Evolutionary conservation across 164 flowering plant genomes (phyloP), one percentile per base, ranked within the genome.

Genomic region (Platanus orientalis): DNA sequence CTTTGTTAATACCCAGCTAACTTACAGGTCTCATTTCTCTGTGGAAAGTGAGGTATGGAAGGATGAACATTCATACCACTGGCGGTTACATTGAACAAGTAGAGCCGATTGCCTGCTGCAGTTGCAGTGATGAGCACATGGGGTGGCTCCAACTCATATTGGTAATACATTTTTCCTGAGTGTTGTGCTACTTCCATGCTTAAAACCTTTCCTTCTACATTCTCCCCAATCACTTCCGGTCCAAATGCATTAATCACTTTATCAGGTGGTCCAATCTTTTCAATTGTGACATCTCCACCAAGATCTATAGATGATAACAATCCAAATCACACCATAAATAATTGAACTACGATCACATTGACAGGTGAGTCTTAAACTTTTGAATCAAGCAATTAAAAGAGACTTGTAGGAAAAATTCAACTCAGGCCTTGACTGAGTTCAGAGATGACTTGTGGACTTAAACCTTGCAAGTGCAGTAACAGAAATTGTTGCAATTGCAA

Each of bases 61-160:
- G 25, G 19, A 44, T 17, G 50, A 17, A 54, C 13, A 57, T 25
- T 42, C 48, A 7, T 80, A 93, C 97, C 97, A 60, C 54, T 93
- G 61, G 77, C 97, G 29, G 90, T 87, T 29, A 93, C 80, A 58
- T 48, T 79, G 68, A 90, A 90, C 65, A 93, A 59, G 78, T 93
- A 93, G 13, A 93, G 90, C 20, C 98, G 88, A 61, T 93, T 93
- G 49, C 98, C 98, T 24, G 98, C 98, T 20, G 98, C 98, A 54
- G 98, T 93, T 24, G 97, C 94, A n/a, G 94, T 89, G 67, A 93
- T 90, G 25, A 93, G 75, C 13, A 52, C 80, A 73, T 93, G 98
- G 30, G 97, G 98, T 10, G 96, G 97, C 75, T 90, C 98, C 68
- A 93, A 63, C 75, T 93, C 98, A 53, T 48, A 93, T 63, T 81